A percentile compares a stretch with the other conserved stretches of the same genome.
These are phyloP conservation scores for Graphilbum ipis-grandicollis DNA, from an alignment of 2,329 filamentous ascomycete genomes.

Conservation along the genomic window DNA sequence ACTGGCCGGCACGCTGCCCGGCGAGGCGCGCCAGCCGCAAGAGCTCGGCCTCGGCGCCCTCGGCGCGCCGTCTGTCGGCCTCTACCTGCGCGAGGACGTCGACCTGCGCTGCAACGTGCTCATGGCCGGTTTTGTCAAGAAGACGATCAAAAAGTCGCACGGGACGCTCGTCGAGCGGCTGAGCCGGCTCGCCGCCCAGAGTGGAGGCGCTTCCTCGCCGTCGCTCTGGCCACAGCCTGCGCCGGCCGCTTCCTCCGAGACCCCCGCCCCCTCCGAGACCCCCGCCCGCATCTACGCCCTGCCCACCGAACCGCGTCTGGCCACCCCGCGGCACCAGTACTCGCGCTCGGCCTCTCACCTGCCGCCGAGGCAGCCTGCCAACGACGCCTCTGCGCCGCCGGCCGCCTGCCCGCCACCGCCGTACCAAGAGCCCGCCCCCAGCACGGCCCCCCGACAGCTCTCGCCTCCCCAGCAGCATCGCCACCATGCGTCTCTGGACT, in stretches of 20 bases:
- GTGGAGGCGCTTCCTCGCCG: neutral
- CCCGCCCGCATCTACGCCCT: too few species aligned
- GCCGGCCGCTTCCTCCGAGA: too few species aligned
- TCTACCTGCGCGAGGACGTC: slow-evolving; percentile 76
- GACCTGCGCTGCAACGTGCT: slow-evolving; percentile 68
- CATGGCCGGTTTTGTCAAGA: slow-evolving; percentile 62
- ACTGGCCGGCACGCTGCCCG: slow-evolving; percentile 52
- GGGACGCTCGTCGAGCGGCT: slow-evolving; percentile 42
- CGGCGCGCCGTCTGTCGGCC: slow-evolving; percentile 45
- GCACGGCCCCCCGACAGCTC: neutral
- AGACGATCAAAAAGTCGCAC: slow-evolving; percentile 64
- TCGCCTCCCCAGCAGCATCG: neutral
- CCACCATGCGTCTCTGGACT: neutral
- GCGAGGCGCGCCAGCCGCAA: slow-evolving; percentile 45
- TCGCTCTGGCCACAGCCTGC: neutral
- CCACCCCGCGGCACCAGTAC: neutral
- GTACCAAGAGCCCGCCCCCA: too few species aligned
- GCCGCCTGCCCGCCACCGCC: too few species aligned
- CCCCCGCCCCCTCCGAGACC: too few species aligned
- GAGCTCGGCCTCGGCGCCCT: slow-evolving; percentile 43
- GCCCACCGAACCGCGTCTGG: too few species aligned
- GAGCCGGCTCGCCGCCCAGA: neutral
- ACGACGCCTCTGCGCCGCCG: too few species aligned
- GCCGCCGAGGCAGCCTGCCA: neutral
- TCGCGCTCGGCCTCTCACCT: neutral